Conservation (phyloP, 805 yeast genomes). For the Saccharomyces kudriavzevii region DNA sequence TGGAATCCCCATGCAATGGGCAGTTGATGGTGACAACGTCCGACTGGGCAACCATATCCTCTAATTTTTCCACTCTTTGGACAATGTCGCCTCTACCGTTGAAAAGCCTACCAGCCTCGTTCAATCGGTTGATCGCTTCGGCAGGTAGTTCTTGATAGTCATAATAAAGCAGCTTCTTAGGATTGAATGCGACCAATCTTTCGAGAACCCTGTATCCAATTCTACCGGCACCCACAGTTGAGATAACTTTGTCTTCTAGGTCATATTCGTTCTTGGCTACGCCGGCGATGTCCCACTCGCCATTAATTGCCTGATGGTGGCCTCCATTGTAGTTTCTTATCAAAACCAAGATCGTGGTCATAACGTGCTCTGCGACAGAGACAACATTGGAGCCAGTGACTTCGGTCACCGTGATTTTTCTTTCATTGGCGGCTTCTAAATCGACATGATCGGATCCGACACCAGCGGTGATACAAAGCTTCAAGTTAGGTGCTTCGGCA, state of each 20-base stretch:
- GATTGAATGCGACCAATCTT: constrained; percentile 64
- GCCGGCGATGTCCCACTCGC: constrained; percentile 71
- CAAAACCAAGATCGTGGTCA: constrained; percentile 40
- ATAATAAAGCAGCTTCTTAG: constrained; percentile 53
- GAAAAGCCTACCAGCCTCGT: constrained; percentile 23
- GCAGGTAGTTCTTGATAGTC: constrained; percentile 41
- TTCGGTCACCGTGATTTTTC: constrained; percentile 61
- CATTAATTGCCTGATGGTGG: constrained; percentile 54
- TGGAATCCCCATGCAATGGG: constrained; percentile 65
- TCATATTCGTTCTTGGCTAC: constrained; percentile 68
- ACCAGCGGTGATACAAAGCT: constrained; percentile 69
- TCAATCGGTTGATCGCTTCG: constrained; percentile 55
- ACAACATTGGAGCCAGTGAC: constrained; percentile 78
- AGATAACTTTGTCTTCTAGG: constrained; percentile 64
- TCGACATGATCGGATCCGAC: constrained; percentile 81
- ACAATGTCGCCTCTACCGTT: constrained; percentile 32
- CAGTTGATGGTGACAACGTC: constrained; percentile 72
- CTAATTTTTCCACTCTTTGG: constrained; percentile 49
- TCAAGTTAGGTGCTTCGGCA: constrained; percentile 61
- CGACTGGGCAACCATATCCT: constrained; percentile 56
- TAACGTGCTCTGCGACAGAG: constrained; percentile 47
- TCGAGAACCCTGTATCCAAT: constrained; percentile 67
- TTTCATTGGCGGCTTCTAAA: constrained; percentile 54
- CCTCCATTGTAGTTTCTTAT: constrained; percentile 76
- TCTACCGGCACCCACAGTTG: constrained; percentile 51